Base-by-base conservation (phyloP, 495 filamentous ascomycete species). In the Jackrogersella multiformis region DNA sequence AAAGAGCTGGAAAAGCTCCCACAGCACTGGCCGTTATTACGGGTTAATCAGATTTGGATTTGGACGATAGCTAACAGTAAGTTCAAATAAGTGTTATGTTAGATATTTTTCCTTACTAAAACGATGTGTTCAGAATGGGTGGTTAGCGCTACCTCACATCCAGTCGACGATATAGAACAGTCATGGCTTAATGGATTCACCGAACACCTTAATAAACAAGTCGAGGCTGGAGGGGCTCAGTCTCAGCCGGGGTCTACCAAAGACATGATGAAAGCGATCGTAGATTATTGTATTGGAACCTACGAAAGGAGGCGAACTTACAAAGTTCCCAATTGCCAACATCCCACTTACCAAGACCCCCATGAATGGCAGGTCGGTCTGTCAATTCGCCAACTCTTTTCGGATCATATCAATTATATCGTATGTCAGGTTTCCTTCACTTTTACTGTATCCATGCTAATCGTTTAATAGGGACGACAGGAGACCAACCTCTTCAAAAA, bases 171-270 rank as follows among this genome's bases (percentile, higher is more conserved):
- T 44, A 16, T 45, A 18, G 39, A 61, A 45, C 56, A 44, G 16
- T 32, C 20, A 18, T 54, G 56, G 64, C 48, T 66, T 28, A 52
- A 61, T 18, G 56, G 64, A 21, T 66, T 52, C 26, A 66, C 42
- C 41, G 59, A 46, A 34, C 5, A 63, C 21, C 67, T 55, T 20
- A 66, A 44, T 24, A 57, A 61, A 35, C 61, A 39, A 61, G 42
- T 56, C 61, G 34, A 56, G 36, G 62, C 42, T 20, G 21, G 21
- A 30, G 61, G 54, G 44, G 39, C 45, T 16, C 67, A 21, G 24
- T 63, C 32, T 39, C 65, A 42, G 38, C 65, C 51, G 45, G 64
- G 68, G 35, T 70, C 46, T 56, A 63, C 52, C 21, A 59, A 58
- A 45, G 60, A 46, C 46, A 65, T 64, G 35, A 58, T 46, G 60